phyloP scores from a whole-genome alignment of 768 basidiomycete genomes.

The Hortiboletus campestris region DNA sequence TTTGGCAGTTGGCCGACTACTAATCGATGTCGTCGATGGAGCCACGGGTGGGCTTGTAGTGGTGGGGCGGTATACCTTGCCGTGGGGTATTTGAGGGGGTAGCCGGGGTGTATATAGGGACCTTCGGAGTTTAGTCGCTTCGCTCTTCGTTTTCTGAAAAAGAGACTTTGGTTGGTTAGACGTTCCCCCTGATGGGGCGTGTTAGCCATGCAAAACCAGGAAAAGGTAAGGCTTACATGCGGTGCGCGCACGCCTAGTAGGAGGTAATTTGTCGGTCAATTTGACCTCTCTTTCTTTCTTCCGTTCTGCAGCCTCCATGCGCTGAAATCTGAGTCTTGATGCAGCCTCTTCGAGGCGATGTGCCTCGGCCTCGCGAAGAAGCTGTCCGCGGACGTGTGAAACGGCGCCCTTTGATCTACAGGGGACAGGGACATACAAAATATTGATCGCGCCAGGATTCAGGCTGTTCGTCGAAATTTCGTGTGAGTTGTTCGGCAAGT shows the following conservation, averaged over 20 bases:
- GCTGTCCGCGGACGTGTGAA: constrained; percentile 36
- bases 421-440: constrained; percentile 47
- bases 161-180: constrained; percentile 58
- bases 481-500: constrained; percentile 46
- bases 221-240: constrained; percentile 44
- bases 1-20: constrained; percentile 51
- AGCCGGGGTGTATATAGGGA: constrained; percentile 54
- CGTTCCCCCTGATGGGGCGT: constrained; percentile 36
- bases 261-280: constrained; percentile 66
- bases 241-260: constrained; percentile 58
- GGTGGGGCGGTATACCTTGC: constrained; percentile 41
- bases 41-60: constrained; percentile 36
- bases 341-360: constrained; percentile 62
- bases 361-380: constrained; percentile 57
- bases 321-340: constrained; percentile 60
- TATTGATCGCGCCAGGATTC: constrained; percentile 69
- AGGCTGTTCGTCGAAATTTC: constrained; percentile 42
- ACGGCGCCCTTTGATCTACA: not conserved
- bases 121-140: constrained; percentile 66
- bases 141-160: constrained; percentile 73
- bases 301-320: constrained; percentile 67
- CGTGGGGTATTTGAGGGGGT: constrained; percentile 49
- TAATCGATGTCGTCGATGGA: constrained; percentile 25
- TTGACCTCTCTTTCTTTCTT: constrained; percentile 79
- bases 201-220: constrained; percentile 10